Evolutionary conservation across 2,329 filamentous ascomycete genomes (phyloP).

Genomic region (Truncatella angustata): DNA sequence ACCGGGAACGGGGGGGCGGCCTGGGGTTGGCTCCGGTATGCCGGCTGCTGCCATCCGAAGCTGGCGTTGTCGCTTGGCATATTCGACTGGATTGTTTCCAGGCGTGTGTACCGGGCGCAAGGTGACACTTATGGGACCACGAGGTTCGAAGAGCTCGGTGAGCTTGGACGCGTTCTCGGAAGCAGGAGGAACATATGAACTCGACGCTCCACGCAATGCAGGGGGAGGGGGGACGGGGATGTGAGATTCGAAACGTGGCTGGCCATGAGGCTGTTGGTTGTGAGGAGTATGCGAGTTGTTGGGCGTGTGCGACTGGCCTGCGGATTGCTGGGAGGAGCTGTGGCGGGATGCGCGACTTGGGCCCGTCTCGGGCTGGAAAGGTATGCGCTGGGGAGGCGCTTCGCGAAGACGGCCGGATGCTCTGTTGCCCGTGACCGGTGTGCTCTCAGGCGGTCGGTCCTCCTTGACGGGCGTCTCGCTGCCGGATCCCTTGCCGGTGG

Average conservation of each 20-base stretch:
- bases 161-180: slow-evolving; percentile 57
- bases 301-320: slow-evolving; percentile 20
- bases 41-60: slow-evolving; percentile 27
- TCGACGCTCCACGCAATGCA: slow-evolving; percentile 33
- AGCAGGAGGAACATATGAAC: slow-evolving; percentile 51
- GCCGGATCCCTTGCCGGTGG: slow-evolving; percentile 53
- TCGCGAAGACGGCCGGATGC: slow-evolving; percentile 69
- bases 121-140: slow-evolving; percentile 58
- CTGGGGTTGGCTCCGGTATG: slow-evolving; percentile 32
- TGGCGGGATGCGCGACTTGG: slow-evolving; percentile 64
- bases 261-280: slow-evolving; percentile 22
- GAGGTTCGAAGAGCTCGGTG: slow-evolving; percentile 69
- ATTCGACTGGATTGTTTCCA: slow-evolving; percentile 69
- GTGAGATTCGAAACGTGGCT: slow-evolving; percentile 28
- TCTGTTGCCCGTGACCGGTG: slow-evolving; percentile 50
- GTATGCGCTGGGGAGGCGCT: slow-evolving; percentile 78
- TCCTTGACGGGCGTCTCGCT: slow-evolving; percentile 60
- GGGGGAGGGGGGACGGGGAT: slow-evolving; percentile 30
- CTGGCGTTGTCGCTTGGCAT: slow-evolving; percentile 55
- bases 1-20: slow-evolving; percentile 59
- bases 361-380: slow-evolving; percentile 79
- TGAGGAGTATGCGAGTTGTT: slow-evolving; percentile 14
- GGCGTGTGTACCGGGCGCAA: slow-evolving; percentile 75
- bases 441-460: slow-evolving; percentile 52
- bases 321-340: slow-evolving; percentile 42